Base-by-base conservation (phyloP, 139 green algal genomes). In the Pseudopediastrum boryanum region DNA sequence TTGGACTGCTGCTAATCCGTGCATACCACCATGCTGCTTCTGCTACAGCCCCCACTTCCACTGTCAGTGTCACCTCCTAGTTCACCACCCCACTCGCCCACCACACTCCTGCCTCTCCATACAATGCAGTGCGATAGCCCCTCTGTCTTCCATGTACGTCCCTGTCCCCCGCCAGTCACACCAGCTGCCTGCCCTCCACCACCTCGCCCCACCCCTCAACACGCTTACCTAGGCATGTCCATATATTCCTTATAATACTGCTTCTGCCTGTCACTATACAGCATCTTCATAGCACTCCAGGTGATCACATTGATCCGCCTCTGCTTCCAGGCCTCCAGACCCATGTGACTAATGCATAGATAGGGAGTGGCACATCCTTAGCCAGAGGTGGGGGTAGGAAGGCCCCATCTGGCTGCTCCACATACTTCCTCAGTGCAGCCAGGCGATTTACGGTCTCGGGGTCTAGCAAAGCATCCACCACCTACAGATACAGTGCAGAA, bases 381-480 rank as follows among this genome's bases (percentile, higher is more conserved):
- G 35, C n/a, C 16, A 73, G n/a, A 16, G 86, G 86, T 0, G 73
- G 16, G 0, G 86, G 86, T 13, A 83, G 86, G 86, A 91, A 91
- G 23, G 71, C 27, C 4, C 64, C 78, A 10, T 58, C 43, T 1
- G 77, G 43, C 25, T 79, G 23, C 78, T 86, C 84, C 25, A 85
- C 84, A 35, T 64, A 91, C 25, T 38, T 33, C 2, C 84, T 77
- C 25, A 89, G 56, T 0, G 86, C 86, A 58, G 74, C 64, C 23
- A 91, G 62, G 51, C 86, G 78, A 19, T 86, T 51, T 6, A 83
- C 76, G 2, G 84, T 89, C 2, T 67, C 46, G 2, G 86, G 84
- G 68, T 91, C 78, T 31, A 88, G 75, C 76, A 91, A 79, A 39
- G 82, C 76, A 25, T 89, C 86, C 12, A 84, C 83, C 29, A 90